Conservation (phyloP, 2,329 filamentous ascomycete genomes). For the Trichophyton equinum region DNA sequence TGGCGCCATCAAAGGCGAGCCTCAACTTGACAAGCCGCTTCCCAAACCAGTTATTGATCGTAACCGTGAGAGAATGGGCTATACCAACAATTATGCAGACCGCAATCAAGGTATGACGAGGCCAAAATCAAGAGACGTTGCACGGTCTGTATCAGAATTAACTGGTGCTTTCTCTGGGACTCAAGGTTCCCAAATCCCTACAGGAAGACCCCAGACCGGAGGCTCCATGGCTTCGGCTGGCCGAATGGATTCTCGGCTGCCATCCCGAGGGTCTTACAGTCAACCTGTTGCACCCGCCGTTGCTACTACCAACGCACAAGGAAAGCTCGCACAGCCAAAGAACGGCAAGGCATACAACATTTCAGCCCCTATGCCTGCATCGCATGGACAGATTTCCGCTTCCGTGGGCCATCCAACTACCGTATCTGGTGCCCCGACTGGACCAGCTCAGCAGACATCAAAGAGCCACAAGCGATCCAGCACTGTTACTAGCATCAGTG, state of each 20-base stretch:
- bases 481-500: constrained; percentile 68
- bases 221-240: constrained; percentile 60
- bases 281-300: constrained; percentile 79
- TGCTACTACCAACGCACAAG: constrained; percentile 77
- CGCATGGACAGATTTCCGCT: constrained; percentile 38
- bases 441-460: constrained; percentile 37
- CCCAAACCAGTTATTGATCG: constrained; percentile 1
- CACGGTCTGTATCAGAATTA: constrained; percentile 47
- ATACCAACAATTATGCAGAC: constrained; percentile 13
- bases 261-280: constrained; percentile 69
- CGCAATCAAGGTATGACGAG: constrained; percentile 21
- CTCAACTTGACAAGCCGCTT: constrained; percentile 23
- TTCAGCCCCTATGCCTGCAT: constrained; percentile 51
- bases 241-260: constrained; percentile 42
- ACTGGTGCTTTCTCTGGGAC: constrained; percentile 40
- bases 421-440: constrained; percentile 44
- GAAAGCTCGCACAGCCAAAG: constrained; percentile 73
- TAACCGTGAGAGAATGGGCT: constrained; percentile 8
- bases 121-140: constrained; percentile 39
- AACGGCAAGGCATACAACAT: constrained; percentile 57
- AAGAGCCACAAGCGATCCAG: constrained; percentile 54
- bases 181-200: constrained; percentile 31
- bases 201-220: constrained; percentile 61
- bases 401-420: constrained; percentile 51
- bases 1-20: constrained; percentile 30